These are phyloP conservation scores for Penicillium corylophilum DNA, from an alignment of 2,329 filamentous ascomycete species.

Conservation along the genomic window DNA sequence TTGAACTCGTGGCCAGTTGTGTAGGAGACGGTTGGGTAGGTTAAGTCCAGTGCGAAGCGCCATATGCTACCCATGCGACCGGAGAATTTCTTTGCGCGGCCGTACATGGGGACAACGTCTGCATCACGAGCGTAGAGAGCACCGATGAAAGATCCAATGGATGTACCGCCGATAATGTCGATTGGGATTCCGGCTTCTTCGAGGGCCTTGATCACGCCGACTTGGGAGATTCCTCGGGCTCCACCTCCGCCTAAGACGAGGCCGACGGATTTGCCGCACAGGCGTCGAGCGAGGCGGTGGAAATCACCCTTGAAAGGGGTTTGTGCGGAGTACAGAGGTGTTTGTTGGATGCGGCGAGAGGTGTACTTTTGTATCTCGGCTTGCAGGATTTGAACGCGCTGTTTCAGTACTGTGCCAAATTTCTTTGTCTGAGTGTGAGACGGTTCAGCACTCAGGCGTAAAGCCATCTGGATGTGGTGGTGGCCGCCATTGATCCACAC, in stretches of 20 bases:
- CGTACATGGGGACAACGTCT: slow-evolving; percentile 95
- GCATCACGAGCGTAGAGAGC: slow-evolving; percentile 94
- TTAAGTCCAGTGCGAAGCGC: slow-evolving; percentile 95
- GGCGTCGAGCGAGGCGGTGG: slow-evolving; percentile 80
- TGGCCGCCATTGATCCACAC: slow-evolving; percentile 98
- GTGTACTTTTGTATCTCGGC: slow-evolving; percentile 99
- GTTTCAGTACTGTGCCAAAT: slow-evolving; percentile 82
- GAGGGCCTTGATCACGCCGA: slow-evolving; percentile 90
- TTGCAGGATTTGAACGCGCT: slow-evolving; percentile 89
- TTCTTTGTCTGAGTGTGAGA: slow-evolving; percentile 72
- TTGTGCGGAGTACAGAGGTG: slow-evolving; percentile 84
- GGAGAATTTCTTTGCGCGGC: slow-evolving; percentile 93
- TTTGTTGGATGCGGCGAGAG: slow-evolving; percentile 83
- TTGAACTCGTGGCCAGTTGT: slow-evolving; percentile 99
- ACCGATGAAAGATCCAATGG: slow-evolving; percentile 93
- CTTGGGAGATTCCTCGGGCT: slow-evolving; percentile 84
- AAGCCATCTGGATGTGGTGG: slow-evolving; percentile 95
- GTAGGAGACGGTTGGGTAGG: slow-evolving; percentile 94
- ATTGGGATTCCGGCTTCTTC: slow-evolving; percentile 97
- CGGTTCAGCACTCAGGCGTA: slow-evolving; percentile 72
- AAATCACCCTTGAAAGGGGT: slow-evolving; percentile 96
- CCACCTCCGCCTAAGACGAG: slow-evolving; percentile 92
- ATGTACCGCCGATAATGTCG: slow-evolving; percentile 92
- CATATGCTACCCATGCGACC: slow-evolving; percentile 99
- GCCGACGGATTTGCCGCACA: slow-evolving; percentile 93